Conservation (phyloP, 768 basidiomycete genomes). For the Lactarius tabidus region DNA sequence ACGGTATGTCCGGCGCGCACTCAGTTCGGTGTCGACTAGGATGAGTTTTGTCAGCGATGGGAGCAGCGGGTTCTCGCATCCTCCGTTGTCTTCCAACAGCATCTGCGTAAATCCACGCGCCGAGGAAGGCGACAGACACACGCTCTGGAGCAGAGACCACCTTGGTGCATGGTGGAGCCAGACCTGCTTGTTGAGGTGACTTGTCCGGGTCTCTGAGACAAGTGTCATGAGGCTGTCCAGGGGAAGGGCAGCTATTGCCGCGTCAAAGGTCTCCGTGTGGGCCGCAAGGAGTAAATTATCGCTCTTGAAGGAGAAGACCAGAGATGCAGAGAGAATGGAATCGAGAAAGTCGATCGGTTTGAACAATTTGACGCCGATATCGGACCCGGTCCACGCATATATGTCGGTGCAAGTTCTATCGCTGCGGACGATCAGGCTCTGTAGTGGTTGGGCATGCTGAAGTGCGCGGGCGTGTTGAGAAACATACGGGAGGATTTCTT, state of each 20-base stretch:
- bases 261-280: neutral
- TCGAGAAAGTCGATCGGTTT: neutral
- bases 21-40: neutral
- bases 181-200: fast-evolving
- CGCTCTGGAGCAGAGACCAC: neutral
- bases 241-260: neutral
- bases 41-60: neutral
- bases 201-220: neutral
- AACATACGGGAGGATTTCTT: neutral
- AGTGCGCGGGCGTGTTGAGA: neutral
- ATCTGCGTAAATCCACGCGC: neutral
- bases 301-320: neutral
- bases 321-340: no score
- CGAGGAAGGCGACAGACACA: neutral
- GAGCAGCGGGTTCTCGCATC: neutral
- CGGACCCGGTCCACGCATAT: neutral
- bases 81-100: neutral
- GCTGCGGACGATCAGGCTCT: neutral
- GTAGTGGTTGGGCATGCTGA: neutral
- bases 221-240: neutral
- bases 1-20: neutral
- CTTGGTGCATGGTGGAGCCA: neutral
- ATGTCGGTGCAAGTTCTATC: neutral
- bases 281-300: no score
- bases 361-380: neutral